Evolutionary conservation across 2,329 filamentous ascomycete genomes (phyloP), one percentile per base, ranked within the genome.

Genomic region (Fusarium buxicola): DNA sequence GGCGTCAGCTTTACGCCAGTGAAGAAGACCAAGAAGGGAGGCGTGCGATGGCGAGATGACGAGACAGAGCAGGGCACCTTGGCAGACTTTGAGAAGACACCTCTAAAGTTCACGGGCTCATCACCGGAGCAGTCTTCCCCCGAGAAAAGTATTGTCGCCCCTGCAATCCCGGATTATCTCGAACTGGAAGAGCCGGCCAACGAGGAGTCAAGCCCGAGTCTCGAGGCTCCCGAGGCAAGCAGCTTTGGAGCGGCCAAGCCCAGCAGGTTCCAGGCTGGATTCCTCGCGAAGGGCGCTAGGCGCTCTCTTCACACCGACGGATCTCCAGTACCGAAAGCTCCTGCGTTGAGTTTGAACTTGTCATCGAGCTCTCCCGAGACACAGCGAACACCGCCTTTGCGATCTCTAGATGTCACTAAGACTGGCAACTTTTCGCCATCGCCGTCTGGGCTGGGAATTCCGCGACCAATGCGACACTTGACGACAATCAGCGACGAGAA

Each of bases 31-130:
- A 86, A 88, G 52, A 92, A 92, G 76, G 86, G 94, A 58, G 89
- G 85, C 40, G 94, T 99, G 7, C 87, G 94, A 64, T 99, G 95
- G 95, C 89, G 92, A 56, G 95, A 98, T 70, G 95, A 98, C 69
- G 92, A 86, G 71, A 80, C 89, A 3, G 90, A 96, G 72, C 88
- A 94, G 47, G 94, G 93, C 21, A 89, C 89, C 1, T 80, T 98
- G 53, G 93, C 91, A 10, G 95, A 98, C 73, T 97, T 94, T 73
- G 92, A 94, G 72, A 92, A 92, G 77, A 97, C 94, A 3, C 94
- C 95, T 1, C 86, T 93, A 74, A 91, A 89, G 72, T 76, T 84
- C 8, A 81, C 66, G 18, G 61, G 85, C 13, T 81, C 81, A 3
- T 85, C 86, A 1, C 85, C 87, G 7, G 84, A 88, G 45, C 52